Conservation (phyloP, 257 asterid species). For the Plantago ovata region DNA sequence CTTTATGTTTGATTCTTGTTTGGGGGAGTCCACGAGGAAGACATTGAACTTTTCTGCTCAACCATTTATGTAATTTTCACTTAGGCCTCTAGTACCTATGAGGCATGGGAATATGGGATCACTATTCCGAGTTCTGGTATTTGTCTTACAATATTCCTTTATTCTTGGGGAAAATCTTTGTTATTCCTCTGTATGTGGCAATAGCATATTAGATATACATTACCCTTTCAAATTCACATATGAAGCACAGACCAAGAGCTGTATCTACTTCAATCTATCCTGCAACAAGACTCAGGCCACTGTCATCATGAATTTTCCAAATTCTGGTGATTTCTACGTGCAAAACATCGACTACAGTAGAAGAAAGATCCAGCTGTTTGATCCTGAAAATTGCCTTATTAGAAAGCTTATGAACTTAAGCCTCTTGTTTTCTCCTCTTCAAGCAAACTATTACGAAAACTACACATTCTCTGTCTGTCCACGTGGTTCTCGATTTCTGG, state of each 20-base stretch:
- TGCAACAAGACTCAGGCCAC: not conserved
- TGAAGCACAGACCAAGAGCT: conserved; percentile 8
- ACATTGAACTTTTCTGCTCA: too few relatives aligned
- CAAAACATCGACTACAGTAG: conserved; percentile 11
- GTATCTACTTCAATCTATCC: conserved; percentile 21
- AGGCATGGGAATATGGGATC: conserved; percentile 1
- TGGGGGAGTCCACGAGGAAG: too few relatives aligned
- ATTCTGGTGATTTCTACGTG: conserved; percentile 21
- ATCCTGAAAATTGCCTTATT: conserved; percentile 25
- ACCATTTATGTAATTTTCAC: too few relatives aligned
- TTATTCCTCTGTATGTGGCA: conserved; percentile 18
- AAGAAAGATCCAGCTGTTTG: conserved; percentile 17
- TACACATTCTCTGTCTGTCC: conserved; percentile 25
- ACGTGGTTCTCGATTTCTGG: not conserved
- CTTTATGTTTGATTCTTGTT: too few relatives aligned
- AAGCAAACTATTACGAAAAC: not conserved
- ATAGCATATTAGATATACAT: not conserved
- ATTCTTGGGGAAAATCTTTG: not conserved
- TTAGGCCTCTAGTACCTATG: not conserved
- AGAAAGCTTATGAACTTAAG: conserved; percentile 23
- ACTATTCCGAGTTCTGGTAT: not conserved
- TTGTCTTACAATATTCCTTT: not conserved
- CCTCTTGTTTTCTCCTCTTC: conserved; percentile 20
- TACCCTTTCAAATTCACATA: conserved; percentile 24
- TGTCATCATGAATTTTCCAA: conserved; percentile 10